Evolutionary conservation across 305 asterid species (phyloP).

Genomic region (Rubia tinctorum): DNA sequence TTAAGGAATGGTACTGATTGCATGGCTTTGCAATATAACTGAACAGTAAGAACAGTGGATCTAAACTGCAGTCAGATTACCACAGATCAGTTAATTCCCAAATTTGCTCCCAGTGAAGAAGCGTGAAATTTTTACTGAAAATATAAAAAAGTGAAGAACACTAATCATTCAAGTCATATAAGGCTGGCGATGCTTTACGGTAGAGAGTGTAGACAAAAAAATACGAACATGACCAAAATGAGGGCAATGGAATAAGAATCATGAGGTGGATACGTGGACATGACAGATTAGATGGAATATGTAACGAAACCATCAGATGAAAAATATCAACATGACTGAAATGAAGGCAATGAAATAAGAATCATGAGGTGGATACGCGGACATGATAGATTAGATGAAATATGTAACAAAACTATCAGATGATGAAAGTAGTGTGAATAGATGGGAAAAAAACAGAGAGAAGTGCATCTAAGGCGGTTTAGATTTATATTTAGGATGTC

Average conservation of each 20-base stretch:
- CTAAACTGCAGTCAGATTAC: not conserved
- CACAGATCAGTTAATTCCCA: not conserved
- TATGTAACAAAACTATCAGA: too few species aligned
- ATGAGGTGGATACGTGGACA: too few species aligned
- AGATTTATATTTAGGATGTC: not conserved
- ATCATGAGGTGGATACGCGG: too few species aligned
- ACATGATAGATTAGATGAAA: too few species aligned
- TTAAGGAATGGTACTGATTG: not conserved
- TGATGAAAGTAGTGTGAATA: too few species aligned
- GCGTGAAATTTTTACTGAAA: not conserved
- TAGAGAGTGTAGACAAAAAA: too few species aligned
- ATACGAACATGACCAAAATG: not conserved
- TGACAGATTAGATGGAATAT: too few species aligned
- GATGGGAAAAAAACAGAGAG: not conserved
- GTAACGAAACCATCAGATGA: too few species aligned
- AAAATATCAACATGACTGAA: not conserved
- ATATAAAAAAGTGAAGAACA: too few species aligned
- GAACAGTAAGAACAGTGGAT: not conserved
- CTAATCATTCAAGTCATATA: too few species aligned
- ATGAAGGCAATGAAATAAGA: not conserved
- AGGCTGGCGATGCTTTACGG: not conserved
- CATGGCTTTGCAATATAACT: not conserved
- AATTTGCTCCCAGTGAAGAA: not conserved
- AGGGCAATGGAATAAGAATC: not conserved
- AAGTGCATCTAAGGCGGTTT: not conserved